Base-by-base conservation (phyloP, 495 filamentous ascomycete genomes). In the Astrocystis sublimbata region DNA sequence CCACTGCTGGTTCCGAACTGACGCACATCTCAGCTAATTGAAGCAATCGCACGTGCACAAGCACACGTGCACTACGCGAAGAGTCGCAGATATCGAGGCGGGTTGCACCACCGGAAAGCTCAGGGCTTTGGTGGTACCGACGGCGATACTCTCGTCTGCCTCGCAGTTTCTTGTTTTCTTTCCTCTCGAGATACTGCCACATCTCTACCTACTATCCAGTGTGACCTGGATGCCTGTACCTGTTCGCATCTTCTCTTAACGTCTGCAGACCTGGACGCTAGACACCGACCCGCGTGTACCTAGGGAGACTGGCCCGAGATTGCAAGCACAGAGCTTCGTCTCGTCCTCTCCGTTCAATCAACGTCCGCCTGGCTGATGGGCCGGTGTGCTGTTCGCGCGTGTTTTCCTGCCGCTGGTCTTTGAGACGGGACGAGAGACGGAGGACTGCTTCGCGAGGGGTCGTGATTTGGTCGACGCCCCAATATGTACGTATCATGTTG, bases 291-390 rank as follows among this genome's bases (percentile, higher is more conserved):
- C 51, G 60, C 41, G 50, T 49, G 51, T 47, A 53, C 23, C 40
- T 55, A 49, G 63, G 58, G 61, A 67, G 62, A 58, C 41, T 64
- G 55, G 51, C 23, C 51, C 60, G 49, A 58, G 76, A 75, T 70
- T 75, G 76, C 72, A 76, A 79, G 77, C 77, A 80, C 70, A 80
- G 75, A 80, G 77, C 77, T 80, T 80, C 76, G 71, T 79, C 76
- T 80, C 62, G 62, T 68, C 71, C 70, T 76, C 67, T 68, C 64
- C 65, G 72, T 70, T 73, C 66, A 59, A 69, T 65, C 47, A 68
- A 49, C 50, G 41, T 41, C 53, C 54, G 13, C 28, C 35, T 58
- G 58, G 41, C 61, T 65, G 40, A 58, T 62, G 38, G 42, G 41
- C 50, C 41, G 58, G 43, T 36, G 42, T 51, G 21, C 24, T 65